Evolutionary conservation across 495 filamentous ascomycete genomes (phyloP), one percentile per base, ranked within the genome.

Genomic region (Penicillium paxilli): DNA sequence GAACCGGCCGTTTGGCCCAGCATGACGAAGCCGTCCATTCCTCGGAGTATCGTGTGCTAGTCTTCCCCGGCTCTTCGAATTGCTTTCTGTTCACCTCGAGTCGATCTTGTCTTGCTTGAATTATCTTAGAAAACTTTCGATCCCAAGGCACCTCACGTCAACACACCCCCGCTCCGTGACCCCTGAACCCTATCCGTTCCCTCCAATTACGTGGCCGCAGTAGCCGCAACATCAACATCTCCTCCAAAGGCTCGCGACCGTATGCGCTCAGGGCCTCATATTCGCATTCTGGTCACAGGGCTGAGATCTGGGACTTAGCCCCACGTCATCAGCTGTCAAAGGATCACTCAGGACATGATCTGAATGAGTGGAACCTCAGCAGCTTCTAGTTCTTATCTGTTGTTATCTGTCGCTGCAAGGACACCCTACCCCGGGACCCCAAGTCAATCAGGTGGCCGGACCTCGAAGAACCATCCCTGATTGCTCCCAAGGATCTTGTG

Each of bases 21-120:
- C 19, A 62, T 62, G 59, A 62, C 59, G 59, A 58, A 58, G 55
- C 44, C 55, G 55, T 58, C 49, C 52, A 58, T 58, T 62, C 55
- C 49, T 23, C 32, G 48, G 30, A 40, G 46, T 30, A 28, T 46
- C 23, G 37, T 49, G 44, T 35, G 26, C 40, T n/a, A n/a, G n/a
- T n/a, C n/a, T 49, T 62, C 47, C 44, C 42, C 37, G 26, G 54
- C 9, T 48, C 44, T 14, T 24, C 40, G 20, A 33, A 17, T 41
- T 1, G 30, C 16, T 47, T 30, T 22, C 40, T 10, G 24, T 17
- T 40, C 47, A 21, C 24, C 12, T 20, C 26, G 35, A 44, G 47
- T 48, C 17, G 21, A 30, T 49, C 25, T 1, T 49, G 28, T 52
- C 33, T 28, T 6, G 48, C 28, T 16, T 23, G 26, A 28, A 53